A percentile compares a stretch with the other conserved stretches of the same genome.
phyloP scores from a whole-genome alignment of 805 yeast genomes.

The Metschnikowia gelsemii region DNA sequence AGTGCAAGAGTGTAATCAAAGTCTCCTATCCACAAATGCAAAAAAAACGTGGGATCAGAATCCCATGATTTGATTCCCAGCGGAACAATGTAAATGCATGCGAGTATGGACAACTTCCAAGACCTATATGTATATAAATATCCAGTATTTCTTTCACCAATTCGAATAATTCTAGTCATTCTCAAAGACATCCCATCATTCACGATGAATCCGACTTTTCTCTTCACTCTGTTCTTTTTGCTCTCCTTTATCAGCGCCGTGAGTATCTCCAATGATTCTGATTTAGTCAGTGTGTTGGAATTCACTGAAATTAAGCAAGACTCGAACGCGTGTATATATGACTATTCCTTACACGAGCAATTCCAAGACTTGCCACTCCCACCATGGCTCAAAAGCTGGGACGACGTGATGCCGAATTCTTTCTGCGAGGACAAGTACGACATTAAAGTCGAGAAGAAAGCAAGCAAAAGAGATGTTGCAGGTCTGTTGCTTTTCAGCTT shows the following conservation, averaged over 20 bases:
- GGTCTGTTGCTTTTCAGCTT: constrained; percentile 4
- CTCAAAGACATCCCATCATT: no score
- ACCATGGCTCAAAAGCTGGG: constrained; percentile 5
- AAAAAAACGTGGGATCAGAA: no score
- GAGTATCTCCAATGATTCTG: neutral
- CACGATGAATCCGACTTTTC: neutral
- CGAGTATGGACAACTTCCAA: no score
- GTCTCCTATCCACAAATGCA: no score
- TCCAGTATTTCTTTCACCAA: no score
- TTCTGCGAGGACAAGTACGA: constrained; percentile 7
- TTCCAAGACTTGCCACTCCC: constrained; percentile 6
- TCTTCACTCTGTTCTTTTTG: neutral
- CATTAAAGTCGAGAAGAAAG: constrained; percentile 1
- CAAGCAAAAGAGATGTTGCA: neutral
- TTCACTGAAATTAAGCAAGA: constrained; percentile 1
- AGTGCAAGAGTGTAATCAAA: no score
- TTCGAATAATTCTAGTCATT: no score
- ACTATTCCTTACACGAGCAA: constrained; percentile 1
- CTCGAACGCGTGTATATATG: constrained; percentile 1
- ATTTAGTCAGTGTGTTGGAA: constrained; percentile 7
- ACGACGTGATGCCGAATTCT: constrained; percentile 5
- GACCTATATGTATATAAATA: no score
- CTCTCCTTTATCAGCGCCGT: neutral
- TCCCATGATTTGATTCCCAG: no score
- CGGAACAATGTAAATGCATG: no score